phyloP scores from a whole-genome alignment of 257 asterid genomes.

The Solanum rostratum region DNA sequence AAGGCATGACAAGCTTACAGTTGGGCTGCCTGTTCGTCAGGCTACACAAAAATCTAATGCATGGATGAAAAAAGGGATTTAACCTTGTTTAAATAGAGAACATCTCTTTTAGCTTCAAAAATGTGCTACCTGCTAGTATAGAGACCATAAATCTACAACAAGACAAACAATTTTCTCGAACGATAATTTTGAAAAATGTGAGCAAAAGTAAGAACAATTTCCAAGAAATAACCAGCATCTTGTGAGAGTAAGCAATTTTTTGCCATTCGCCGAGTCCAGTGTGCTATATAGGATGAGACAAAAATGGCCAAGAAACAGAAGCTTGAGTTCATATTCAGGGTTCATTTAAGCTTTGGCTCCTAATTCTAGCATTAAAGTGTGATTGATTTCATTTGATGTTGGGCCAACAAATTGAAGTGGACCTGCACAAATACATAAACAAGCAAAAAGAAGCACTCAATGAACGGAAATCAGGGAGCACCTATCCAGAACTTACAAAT shows the following conservation, averaged over 20 bases:
- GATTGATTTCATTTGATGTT: slow-evolving; percentile 43
- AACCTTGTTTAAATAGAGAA: background rate
- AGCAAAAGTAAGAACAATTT: background rate
- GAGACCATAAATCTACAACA: background rate
- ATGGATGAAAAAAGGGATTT: background rate
- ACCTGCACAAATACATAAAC: slow-evolving; percentile 28
- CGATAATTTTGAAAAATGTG: background rate
- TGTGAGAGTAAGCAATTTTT: background rate
- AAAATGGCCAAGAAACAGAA: background rate
- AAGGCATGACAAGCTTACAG: background rate
- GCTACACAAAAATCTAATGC: background rate
- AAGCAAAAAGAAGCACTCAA: background rate
- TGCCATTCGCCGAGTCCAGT: background rate
- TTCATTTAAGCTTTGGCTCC: slow-evolving; percentile 30
- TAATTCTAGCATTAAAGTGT: slow-evolving; percentile 81
- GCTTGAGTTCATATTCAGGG: background rate
- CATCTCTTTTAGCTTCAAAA: background rate
- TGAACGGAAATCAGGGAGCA: background rate
- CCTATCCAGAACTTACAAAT: background rate
- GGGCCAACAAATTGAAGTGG: slow-evolving; percentile 93
- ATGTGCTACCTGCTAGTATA: background rate
- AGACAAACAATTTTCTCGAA: background rate
- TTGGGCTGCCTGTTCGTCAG: background rate
- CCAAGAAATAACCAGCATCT: background rate
- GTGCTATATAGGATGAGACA: background rate